Percentiles rank a stretch among this genome's conserved stretches.
Conservation (phyloP, 768 basidiomycete species). For the Russula sp. region DNA sequence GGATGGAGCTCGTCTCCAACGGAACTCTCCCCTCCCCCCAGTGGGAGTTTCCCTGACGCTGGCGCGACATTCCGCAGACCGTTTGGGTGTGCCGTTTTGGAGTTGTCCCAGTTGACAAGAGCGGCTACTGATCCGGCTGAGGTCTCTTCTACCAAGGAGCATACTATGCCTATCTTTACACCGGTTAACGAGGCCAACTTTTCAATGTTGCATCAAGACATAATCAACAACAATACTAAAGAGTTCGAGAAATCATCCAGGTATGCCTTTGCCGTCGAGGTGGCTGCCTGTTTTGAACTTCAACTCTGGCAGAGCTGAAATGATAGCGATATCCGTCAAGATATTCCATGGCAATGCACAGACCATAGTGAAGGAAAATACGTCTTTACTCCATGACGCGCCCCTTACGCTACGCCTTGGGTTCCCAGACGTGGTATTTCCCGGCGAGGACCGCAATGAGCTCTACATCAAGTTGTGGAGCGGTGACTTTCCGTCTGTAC, state of each 20-base stretch:
- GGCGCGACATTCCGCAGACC: constrained; percentile 64
- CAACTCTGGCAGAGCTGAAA: constrained; percentile 60
- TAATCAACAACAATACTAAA: constrained; percentile 69
- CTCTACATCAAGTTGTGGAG: constrained; percentile 95
- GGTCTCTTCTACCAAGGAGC: constrained; percentile 59
- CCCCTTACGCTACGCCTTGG: constrained; percentile 82
- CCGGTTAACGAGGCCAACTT: constrained; percentile 80
- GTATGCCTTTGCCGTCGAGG: constrained; percentile 34
- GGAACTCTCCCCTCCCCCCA: neutral
- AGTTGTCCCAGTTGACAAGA: constrained; percentile 67
- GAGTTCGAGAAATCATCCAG: constrained; percentile 80
- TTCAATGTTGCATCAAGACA: constrained; percentile 92
- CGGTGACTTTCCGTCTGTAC: constrained; percentile 68
- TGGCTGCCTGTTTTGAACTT: neutral
- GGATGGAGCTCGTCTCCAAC: constrained; percentile 14
- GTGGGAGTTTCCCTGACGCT: constrained; percentile 3
- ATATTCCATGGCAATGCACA: constrained; percentile 76
- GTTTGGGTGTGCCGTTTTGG: constrained; percentile 92
- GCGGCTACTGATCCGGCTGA: constrained; percentile 60
- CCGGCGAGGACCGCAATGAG: constrained; percentile 88
- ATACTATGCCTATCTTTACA: constrained; percentile 81
- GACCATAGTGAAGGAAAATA: constrained; percentile 75
- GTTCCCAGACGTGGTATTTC: constrained; percentile 95
- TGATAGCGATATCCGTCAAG: constrained; percentile 76
- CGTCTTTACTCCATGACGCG: constrained; percentile 70